phyloP scores from a whole-genome alignment of 441 rosid species.

The Brassica balearica region DNA sequence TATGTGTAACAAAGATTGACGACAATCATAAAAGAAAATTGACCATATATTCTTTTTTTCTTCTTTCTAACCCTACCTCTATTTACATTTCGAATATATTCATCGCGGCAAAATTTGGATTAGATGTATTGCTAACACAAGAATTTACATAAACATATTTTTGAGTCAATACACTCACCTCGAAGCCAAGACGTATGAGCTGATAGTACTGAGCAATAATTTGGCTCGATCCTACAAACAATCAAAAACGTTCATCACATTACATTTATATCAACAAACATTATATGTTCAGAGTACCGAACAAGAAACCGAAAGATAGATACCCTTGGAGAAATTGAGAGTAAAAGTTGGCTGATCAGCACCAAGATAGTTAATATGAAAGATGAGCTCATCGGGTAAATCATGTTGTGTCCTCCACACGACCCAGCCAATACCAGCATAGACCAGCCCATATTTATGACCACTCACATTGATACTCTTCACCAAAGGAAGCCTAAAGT shows the following conservation, averaged over 20 bases:
- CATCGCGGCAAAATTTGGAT: background rate
- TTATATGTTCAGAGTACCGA: background rate
- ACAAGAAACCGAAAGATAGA: background rate
- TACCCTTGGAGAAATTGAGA: conserved; percentile 89
- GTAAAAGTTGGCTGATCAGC: conserved; percentile 91
- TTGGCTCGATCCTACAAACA: conserved; percentile 75
- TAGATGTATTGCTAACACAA: background rate
- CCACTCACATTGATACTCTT: conserved; percentile 89
- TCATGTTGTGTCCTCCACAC: conserved; percentile 82
- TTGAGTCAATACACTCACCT: conserved; percentile 47
- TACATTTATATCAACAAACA: background rate
- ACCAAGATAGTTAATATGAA: conserved; percentile 88
- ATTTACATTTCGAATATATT: background rate
- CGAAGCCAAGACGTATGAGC: conserved; percentile 73
- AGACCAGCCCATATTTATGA: conserved; percentile 83
- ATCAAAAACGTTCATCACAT: background rate
- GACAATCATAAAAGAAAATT: background rate
- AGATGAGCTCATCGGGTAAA: conserved; percentile 87
- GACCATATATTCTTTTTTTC: background rate
- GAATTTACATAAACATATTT: background rate
- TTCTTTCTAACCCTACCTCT: background rate
- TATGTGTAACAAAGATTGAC: background rate
- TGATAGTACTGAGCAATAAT: conserved; percentile 89
- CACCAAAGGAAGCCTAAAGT: conserved; percentile 79
- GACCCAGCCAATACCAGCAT: conserved; percentile 91